phyloP scores from a whole-genome alignment of 306 rosid species.

The Echinosophora koreensis region DNA sequence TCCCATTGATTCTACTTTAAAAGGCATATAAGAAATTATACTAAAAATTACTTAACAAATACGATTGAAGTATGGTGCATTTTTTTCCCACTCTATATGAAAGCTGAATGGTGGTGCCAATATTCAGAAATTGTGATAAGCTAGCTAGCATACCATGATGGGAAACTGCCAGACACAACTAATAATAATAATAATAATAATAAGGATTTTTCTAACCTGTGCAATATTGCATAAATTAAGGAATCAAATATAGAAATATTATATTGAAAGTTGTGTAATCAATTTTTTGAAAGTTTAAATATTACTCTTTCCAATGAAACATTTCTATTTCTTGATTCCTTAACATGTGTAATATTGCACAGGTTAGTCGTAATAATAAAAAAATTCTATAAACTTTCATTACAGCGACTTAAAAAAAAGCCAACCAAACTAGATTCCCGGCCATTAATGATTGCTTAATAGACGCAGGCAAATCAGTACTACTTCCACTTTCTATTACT shows the following conservation, averaged over 20 bases:
- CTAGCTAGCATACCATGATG: not conserved
- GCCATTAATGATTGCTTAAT: slow-evolving; percentile 43
- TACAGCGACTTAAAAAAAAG: slow-evolving; percentile 22
- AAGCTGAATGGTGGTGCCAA: not conserved
- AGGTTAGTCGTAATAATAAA: no score
- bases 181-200: not conserved
- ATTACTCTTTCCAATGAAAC: no score
- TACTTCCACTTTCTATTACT: slow-evolving; percentile 20
- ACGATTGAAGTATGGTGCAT: not conserved
- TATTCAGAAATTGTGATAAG: slow-evolving; percentile 4
- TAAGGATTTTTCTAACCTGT: no score
- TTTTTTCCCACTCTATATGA: not conserved
- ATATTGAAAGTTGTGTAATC: no score
- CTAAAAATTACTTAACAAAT: not conserved
- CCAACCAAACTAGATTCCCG: slow-evolving; percentile 44
- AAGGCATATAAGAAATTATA: not conserved
- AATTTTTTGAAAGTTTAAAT: no score
- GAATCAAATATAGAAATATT: no score
- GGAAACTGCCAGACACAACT: slow-evolving; percentile 3
- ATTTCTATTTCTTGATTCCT: no score
- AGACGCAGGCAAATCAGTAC: slow-evolving; percentile 27
- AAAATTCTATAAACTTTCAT: slow-evolving; percentile 14
- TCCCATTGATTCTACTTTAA: not conserved
- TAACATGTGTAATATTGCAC: no score
- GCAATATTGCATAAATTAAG: no score